phyloP scores from a whole-genome alignment of 2,329 filamentous ascomycete genomes.

The Epichloe hybrida region DNA sequence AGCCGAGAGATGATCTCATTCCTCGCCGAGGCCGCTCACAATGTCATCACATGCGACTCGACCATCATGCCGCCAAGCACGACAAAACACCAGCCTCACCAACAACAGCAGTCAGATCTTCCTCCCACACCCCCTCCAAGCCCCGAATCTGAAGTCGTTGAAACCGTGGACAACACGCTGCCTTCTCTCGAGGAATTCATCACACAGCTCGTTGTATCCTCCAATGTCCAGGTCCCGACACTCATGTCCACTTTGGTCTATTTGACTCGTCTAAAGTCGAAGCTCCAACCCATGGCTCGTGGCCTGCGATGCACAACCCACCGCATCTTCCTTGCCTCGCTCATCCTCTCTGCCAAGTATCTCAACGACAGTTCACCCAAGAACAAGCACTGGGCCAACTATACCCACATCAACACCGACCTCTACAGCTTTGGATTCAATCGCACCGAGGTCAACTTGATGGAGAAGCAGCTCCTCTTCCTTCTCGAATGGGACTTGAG shows the following conservation, averaged over 20 bases:
- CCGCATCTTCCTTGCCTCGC: constrained; percentile 85
- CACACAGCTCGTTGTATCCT: constrained; percentile 74
- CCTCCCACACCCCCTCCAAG: constrained; percentile 41
- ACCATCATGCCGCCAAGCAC: constrained; percentile 36
- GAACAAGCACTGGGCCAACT: constrained; percentile 99
- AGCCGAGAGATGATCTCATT: constrained; percentile 64
- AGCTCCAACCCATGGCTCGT: constrained; percentile 86
- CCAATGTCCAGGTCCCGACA: constrained; percentile 93
- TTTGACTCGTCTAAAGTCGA: constrained; percentile 67
- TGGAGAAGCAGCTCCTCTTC: constrained; percentile 97
- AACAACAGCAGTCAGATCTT: constrained; percentile 11
- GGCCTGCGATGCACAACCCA: constrained; percentile 94
- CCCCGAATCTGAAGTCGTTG: constrained; percentile 33
- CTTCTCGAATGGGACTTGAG: constrained; percentile 89
- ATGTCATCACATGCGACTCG: constrained; percentile 69
- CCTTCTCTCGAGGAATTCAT: constrained; percentile 87
- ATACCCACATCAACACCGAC: constrained; percentile 62
- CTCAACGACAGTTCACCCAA: constrained; percentile 97
- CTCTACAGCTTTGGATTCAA: constrained; percentile 71
- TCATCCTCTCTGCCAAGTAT: constrained; percentile 87
- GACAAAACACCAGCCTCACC: constrained; percentile 9
- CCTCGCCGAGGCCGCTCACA: constrained; percentile 58
- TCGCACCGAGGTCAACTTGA: constrained; percentile 91
- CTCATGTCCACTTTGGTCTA: constrained; percentile 96
- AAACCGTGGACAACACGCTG: constrained; percentile 39